Evolutionary conservation across 257 asterid species (phyloP).

Genomic region (Solanum peruvianum): DNA sequence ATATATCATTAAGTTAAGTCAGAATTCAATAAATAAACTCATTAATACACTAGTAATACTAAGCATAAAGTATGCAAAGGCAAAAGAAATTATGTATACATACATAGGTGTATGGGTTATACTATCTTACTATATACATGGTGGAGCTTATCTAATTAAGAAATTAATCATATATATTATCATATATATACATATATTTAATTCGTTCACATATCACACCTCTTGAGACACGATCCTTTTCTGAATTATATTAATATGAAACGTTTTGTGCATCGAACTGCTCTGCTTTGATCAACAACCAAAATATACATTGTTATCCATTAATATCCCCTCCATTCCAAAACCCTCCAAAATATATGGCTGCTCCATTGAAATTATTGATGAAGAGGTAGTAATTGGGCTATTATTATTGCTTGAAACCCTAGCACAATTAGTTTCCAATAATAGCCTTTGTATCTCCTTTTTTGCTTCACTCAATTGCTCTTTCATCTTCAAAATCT

Average conservation of each 20-base stretch:
- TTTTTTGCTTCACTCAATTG: constrained; percentile 38
- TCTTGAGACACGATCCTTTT: not conserved
- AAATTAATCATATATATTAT: not conserved
- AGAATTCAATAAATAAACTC: not conserved
- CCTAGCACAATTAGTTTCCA: constrained; percentile 15
- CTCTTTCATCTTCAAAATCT: constrained; percentile 37
- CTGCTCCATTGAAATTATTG: constrained; percentile 16
- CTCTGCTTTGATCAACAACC: not conserved
- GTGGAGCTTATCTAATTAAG: not conserved
- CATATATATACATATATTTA: not conserved
- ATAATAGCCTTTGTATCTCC: constrained; percentile 30
- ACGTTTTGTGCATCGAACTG: not conserved
- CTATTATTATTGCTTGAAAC: constrained; percentile 35
- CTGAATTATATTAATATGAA: fast-evolving
- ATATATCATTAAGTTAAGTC: not conserved
- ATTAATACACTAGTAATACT: not conserved
- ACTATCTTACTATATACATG: not conserved
- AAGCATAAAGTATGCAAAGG: constrained; percentile 5
- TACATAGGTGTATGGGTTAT: not conserved
- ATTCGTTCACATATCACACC: not conserved
- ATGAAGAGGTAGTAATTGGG: constrained; percentile 17
- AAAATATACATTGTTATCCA: constrained; percentile 18
- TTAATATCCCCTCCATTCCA: constrained; percentile 25
- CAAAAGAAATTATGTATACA: not conserved
- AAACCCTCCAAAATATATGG: constrained; percentile 27